A percentile compares a stretch with the other conserved stretches of the same genome.
phyloP scores from a whole-genome alignment of 1,139 yeast species.

The Sugiyamaella castrensis region DNA sequence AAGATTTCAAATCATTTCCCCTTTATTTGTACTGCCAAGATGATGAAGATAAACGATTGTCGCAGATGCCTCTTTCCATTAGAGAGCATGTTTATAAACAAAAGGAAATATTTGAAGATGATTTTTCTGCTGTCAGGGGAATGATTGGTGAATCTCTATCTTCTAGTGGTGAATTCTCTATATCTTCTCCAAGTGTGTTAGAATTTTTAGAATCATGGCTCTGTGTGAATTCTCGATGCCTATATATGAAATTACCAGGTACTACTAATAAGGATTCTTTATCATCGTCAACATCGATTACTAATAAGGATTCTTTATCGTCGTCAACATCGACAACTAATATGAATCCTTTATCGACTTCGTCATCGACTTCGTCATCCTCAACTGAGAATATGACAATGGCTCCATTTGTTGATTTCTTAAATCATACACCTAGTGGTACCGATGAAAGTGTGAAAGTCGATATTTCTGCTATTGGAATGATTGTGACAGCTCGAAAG shows the following conservation, averaged over 20 bases:
- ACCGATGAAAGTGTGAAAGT: conserved; percentile 42
- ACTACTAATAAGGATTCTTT: conserved; percentile 32
- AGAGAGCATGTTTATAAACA: conserved; percentile 26
- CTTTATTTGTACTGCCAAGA: conserved; percentile 25
- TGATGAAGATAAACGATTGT: conserved; percentile 33
- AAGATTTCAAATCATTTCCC: conserved; percentile 34
- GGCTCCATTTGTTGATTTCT: conserved; percentile 88
- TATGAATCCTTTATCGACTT: conserved; percentile 21
- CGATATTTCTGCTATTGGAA: conserved; percentile 47
- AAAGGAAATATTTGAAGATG: conserved; percentile 31
- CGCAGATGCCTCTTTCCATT: conserved; percentile 30
- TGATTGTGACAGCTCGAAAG: conserved; percentile 43
- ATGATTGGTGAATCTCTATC: conserved; percentile 11
- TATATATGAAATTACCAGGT: conserved; percentile 68
- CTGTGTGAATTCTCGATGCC: conserved; percentile 86
- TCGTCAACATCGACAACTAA: conserved; percentile 26
- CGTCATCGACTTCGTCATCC: not conserved
- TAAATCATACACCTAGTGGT: conserved; percentile 67
- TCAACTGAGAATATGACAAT: conserved; percentile 67
- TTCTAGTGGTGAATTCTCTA: not conserved
- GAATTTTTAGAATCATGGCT: conserved; percentile 71
- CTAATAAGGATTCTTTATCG: conserved; percentile 17
- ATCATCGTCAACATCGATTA: conserved; percentile 28
- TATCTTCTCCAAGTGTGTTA: conserved; percentile 17
- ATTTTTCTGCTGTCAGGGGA: conserved; percentile 19